Evolutionary conservation across 345 rosid species (phyloP), one percentile per base, ranked within the genome.

Genomic region (Garcia nutans): DNA sequence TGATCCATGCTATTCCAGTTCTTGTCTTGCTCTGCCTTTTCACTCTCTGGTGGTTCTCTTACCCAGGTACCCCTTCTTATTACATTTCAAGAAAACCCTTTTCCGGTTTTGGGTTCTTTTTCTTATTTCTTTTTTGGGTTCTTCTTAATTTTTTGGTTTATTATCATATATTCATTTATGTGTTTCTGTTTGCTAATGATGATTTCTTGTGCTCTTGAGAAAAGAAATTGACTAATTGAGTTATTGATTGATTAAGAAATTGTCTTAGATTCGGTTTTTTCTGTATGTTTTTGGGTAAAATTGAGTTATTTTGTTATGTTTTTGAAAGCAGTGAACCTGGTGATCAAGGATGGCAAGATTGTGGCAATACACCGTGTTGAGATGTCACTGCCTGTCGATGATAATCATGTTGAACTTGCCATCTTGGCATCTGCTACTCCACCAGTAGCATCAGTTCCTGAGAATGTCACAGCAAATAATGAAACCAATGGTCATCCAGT

Each of bases 11-110:
- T 28, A 79, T 92, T 85, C 92, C 94, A 64, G 61, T 81, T 50
- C 70, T 86, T 66, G 62, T 86, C 16, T 62, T 86, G 7, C 77
- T 89, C 77, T 82, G 87, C 52, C 74, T 90, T 87, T 80, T 86
- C 86, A 80, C 83, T n/a, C 95, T 89, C 71, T 89, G 93, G 93
- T 82, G 83, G 77, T 80, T 85, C 87, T 89, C 90, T 70, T 76
- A 74, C 71, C 85, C 97, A 68, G 91, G 93, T 90, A 49, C 57
- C 3, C 4, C 19, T 50, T 42, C 12, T 58, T 1, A 12, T n/a
- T 61, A 11, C 17, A 54, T 61, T 47, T 61, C 78, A 68, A 42
- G 24, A 70, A 44, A 13, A 37, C 33, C 65, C 62, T 76, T n/a
- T 64, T 67, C 42, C 66, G 6, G 72, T 2, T 68, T 49, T 54